phyloP scores from a whole-genome alignment of 2,329 filamentous ascomycete genomes.

The Diaporthe citrichinensis region DNA sequence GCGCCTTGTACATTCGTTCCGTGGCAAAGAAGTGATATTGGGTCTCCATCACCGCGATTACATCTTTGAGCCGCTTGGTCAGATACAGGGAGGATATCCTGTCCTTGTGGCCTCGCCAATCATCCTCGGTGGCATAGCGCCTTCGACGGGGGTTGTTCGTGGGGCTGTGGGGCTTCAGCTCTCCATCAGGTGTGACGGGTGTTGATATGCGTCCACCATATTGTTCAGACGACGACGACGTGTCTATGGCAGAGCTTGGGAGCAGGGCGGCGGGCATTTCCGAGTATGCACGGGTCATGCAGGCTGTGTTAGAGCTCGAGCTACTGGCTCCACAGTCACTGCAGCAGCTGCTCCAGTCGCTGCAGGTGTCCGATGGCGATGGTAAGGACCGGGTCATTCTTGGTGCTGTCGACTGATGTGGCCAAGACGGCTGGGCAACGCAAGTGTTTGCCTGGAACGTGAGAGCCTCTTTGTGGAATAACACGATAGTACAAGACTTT shows the following conservation, averaged over 20 bases:
- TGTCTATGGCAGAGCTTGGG: background rate
- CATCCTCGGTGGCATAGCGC: conserved; percentile 43
- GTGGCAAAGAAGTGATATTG: conserved; percentile 48
- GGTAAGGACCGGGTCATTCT: conserved; percentile 30
- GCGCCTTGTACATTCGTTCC: conserved; percentile 52
- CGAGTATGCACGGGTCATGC: background rate
- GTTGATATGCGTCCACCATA: background rate
- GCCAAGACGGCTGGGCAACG: background rate
- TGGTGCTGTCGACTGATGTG: background rate
- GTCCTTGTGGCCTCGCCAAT: conserved; percentile 48
- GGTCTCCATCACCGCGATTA: conserved; percentile 47
- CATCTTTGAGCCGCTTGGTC: conserved; percentile 47
- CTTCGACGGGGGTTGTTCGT: background rate
- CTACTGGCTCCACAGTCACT: conserved; percentile 26
- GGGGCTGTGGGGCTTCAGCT: background rate
- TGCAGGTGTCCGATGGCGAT: conserved; percentile 28
- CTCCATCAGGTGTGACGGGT: background rate
- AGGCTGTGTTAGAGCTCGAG: background rate
- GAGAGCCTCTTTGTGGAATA: background rate
- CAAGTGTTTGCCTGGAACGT: background rate
- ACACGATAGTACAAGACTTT: conserved; percentile 20
- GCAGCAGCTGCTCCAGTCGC: conserved; percentile 29
- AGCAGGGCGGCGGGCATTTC: background rate
- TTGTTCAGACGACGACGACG: too few relatives aligned
- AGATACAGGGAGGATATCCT: conserved; percentile 49